Evolutionary conservation across 768 basidiomycete genomes (phyloP).

Genomic region (Boletellus emodensis): DNA sequence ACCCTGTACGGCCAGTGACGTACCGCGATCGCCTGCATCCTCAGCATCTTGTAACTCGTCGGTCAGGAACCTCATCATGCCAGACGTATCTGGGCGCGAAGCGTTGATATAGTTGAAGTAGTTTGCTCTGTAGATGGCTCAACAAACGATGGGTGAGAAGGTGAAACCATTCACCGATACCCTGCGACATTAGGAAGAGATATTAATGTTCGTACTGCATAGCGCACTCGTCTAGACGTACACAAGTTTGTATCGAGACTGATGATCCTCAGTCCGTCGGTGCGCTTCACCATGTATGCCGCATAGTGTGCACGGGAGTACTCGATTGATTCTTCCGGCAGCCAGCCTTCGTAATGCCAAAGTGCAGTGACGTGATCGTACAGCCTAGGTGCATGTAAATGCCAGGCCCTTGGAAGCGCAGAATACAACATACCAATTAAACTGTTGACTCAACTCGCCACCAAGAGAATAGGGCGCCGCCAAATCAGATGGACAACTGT

Average conservation of each 20-base stretch:
- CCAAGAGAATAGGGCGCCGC: constrained; percentile 60
- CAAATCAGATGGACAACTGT: constrained; percentile 56
- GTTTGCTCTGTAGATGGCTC: constrained; percentile 45
- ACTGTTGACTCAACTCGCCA: constrained; percentile 53
- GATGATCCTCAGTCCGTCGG: constrained; percentile 66
- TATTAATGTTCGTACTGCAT: neutral
- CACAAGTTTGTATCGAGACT: constrained; percentile 76
- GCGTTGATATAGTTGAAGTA: constrained; percentile 78
- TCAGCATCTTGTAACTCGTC: constrained; percentile 77
- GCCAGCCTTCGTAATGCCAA: constrained; percentile 71
- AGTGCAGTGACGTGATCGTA: constrained; percentile 70
- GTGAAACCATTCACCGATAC: constrained; percentile 25
- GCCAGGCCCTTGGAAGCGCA: neutral
- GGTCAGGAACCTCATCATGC: constrained; percentile 74
- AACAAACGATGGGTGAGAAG: constrained; percentile 5
- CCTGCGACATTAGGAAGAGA: constrained; percentile 18
- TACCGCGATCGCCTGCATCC: constrained; percentile 69
- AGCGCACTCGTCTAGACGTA: constrained; percentile 31
- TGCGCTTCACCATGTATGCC: constrained; percentile 65
- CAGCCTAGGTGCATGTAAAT: constrained; percentile 44
- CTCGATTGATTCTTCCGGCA: constrained; percentile 51
- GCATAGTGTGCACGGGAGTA: constrained; percentile 66
- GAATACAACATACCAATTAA: constrained; percentile 50
- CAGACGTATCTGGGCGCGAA: constrained; percentile 62
- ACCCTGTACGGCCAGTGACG: constrained; percentile 6